A percentile compares a stretch with the other conserved stretches of the same genome.
Conservation (phyloP, 345 rosid species). For the Linum lewisii region DNA sequence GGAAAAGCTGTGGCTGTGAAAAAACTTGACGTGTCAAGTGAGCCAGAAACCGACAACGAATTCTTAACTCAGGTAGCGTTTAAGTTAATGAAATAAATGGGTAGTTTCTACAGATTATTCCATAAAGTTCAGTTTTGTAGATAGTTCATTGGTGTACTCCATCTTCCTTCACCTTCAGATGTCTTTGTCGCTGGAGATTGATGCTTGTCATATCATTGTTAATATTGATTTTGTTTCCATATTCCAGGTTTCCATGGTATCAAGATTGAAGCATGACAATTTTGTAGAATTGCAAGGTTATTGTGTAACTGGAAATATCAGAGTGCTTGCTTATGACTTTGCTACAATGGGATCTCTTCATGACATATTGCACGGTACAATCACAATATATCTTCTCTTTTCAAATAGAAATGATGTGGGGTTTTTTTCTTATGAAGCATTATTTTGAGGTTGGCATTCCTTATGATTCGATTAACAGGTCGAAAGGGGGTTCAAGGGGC, state of each 20-base stretch:
- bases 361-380: slow-evolving; percentile 11
- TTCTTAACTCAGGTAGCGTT: slow-evolving; percentile 73
- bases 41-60: slow-evolving; percentile 67
- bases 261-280: slow-evolving; percentile 10
- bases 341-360: slow-evolving; percentile 10
- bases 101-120: slow-evolving; percentile 18
- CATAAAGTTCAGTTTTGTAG: slow-evolving; percentile 13
- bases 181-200: background rate
- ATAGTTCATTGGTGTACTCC: background rate
- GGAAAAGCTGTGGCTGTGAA: slow-evolving; percentile 78
- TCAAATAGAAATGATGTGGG: background rate
- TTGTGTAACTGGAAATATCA: slow-evolving; percentile 7
- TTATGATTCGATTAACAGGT: slow-evolving; percentile 19
- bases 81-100: background rate
- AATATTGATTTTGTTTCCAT: background rate
- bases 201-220: background rate
- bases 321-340: slow-evolving; percentile 10
- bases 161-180: background rate
- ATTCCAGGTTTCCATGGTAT: slow-evolving; percentile 9
- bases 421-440: background rate
- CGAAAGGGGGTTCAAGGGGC: slow-evolving; percentile 6
- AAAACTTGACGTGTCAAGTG: slow-evolving; percentile 79
- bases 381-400: background rate
- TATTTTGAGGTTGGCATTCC: background rate
- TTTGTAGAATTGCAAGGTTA: slow-evolving; percentile 9